These are phyloP conservation scores for Suillus luteus DNA, from an alignment of 768 basidiomycete genomes.

Conservation along the genomic window DNA sequence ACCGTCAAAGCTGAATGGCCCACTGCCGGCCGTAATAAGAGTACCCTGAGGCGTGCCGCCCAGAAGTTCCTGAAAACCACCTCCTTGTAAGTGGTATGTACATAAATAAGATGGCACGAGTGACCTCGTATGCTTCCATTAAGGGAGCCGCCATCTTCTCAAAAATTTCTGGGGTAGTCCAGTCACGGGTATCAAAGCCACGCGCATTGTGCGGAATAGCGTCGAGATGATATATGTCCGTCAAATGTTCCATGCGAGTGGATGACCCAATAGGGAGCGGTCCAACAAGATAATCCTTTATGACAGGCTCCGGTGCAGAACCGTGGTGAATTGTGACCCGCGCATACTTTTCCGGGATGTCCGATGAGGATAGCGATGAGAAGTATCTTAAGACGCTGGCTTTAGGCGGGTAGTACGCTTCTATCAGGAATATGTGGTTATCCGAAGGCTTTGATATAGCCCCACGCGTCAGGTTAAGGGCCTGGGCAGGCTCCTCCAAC, in stretches of 20 bases:
- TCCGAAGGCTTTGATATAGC: constrained; percentile 40
- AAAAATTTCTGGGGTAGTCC: constrained; percentile 31
- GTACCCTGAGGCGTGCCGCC: constrained; percentile 51
- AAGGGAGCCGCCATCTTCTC: constrained; percentile 37
- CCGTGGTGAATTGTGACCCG: constrained; percentile 56
- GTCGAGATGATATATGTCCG: constrained; percentile 53
- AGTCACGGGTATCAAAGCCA: constrained; percentile 34
- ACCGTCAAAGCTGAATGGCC: constrained; percentile 63
- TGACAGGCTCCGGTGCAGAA: constrained; percentile 39
- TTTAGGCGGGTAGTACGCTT: constrained; percentile 52
- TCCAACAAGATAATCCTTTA: constrained; percentile 59
- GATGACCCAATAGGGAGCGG: constrained; percentile 49
- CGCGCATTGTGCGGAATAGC: constrained; percentile 59
- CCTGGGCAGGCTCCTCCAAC: constrained; percentile 43
- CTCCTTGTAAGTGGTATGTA: neutral
- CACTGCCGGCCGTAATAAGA: constrained; percentile 45
- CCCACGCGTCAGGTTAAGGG: constrained; percentile 50
- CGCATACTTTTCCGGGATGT: constrained; percentile 43
- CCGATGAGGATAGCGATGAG: constrained; percentile 29
- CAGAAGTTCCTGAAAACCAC: constrained; percentile 46
- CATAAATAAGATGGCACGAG: constrained; percentile 11
- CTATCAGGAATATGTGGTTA: constrained; percentile 54
- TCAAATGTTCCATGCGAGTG: constrained; percentile 45
- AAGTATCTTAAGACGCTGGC: constrained; percentile 48
- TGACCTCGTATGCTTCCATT: constrained; percentile 44